These are phyloP conservation scores for Chara braunii DNA, from an alignment of 139 green algal species.

Conservation along the genomic window DNA sequence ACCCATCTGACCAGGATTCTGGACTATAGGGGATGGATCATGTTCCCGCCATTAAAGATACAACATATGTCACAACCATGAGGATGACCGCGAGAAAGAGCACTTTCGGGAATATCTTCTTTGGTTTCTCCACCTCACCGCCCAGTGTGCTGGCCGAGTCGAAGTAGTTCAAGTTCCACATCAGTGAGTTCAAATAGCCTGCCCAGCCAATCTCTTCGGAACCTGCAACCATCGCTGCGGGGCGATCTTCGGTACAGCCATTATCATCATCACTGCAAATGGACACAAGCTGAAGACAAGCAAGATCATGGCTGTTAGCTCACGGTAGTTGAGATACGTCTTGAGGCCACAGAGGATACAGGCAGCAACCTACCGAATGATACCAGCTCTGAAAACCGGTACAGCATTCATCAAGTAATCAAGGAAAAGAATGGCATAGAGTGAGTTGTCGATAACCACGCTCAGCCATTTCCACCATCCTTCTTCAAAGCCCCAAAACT, in stretches of 20 bases:
- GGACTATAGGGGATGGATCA: slow-evolving; percentile 47
- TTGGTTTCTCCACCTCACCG: slow-evolving; percentile 72
- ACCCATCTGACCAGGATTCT: slow-evolving; percentile 72
- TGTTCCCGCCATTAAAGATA: slow-evolving; percentile 70
- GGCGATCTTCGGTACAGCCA: slow-evolving; percentile 34
- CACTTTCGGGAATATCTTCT: slow-evolving; percentile 71
- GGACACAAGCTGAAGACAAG: slow-evolving; percentile 71
- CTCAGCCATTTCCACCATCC: slow-evolving; percentile 83
- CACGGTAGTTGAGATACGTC: slow-evolving; percentile 82
- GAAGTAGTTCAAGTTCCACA: slow-evolving; percentile 95
- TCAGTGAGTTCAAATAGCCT: slow-evolving; percentile 91
- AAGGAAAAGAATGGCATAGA: slow-evolving; percentile 89
- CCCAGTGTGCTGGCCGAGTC: slow-evolving; percentile 77
- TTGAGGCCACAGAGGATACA: too few species aligned
- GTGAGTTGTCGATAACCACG: slow-evolving; percentile 85
- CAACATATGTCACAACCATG: slow-evolving; percentile 61
- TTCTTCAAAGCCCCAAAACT: slow-evolving; percentile 92
- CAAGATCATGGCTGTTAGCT: slow-evolving; percentile 68
- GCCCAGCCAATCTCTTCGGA: slow-evolving; percentile 54
- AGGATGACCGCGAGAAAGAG: slow-evolving; percentile 63
- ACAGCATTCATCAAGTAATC: slow-evolving; percentile 63
- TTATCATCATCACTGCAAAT: slow-evolving; percentile 66
- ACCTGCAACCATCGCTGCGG: slow-evolving; percentile 16
- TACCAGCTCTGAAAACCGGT: slow-evolving; percentile 10
- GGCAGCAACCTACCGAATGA: too few species aligned